A percentile compares a stretch with the other conserved stretches of the same genome.
Conservation (phyloP, 306 rosid species). For the Trifolium repens region DNA sequence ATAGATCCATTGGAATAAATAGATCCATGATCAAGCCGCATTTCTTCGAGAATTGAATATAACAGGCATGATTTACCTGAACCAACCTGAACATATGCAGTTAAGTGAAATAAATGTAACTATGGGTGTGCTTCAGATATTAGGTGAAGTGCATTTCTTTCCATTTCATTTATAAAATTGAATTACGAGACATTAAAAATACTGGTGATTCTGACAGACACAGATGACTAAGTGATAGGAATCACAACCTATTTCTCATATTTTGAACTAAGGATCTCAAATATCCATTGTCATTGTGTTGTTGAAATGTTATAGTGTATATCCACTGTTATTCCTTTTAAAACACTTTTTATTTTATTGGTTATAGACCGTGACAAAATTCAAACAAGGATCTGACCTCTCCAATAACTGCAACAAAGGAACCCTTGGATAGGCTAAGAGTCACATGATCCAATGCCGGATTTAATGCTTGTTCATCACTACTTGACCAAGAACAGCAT, state of each 20-base stretch:
- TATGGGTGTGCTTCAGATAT: neutral
- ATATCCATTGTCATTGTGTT: slow-evolving; percentile 12
- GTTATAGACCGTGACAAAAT: slow-evolving; percentile 25
- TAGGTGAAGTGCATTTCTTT: slow-evolving; percentile 31
- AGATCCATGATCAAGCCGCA: slow-evolving; percentile 68
- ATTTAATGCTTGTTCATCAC: slow-evolving; percentile 62
- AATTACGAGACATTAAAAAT: slow-evolving; percentile 13
- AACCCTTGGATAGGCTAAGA: slow-evolving; percentile 70
- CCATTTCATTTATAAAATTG: slow-evolving; percentile 28
- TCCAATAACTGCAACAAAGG: slow-evolving; percentile 81
- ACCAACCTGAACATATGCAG: slow-evolving; percentile 79
- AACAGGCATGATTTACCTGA: slow-evolving; percentile 92
- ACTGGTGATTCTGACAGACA: slow-evolving; percentile 18
- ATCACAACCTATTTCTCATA: slow-evolving; percentile 1
- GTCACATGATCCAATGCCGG: slow-evolving; percentile 64
- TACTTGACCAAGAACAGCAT: slow-evolving; percentile 84
- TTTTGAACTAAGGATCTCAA: slow-evolving; percentile 28
- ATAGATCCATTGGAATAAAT: slow-evolving; percentile 61
- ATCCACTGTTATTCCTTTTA: slow-evolving; percentile 16
- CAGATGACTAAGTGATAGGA: slow-evolving; percentile 25
- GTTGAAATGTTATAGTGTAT: slow-evolving; percentile 11
- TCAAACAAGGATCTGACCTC: slow-evolving; percentile 64
- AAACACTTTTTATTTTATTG: slow-evolving; percentile 29
- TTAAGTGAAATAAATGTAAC: slow-evolving; percentile 36
- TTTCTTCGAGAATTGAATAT: slow-evolving; percentile 82